Evolutionary conservation across 176 grass and related monocot species (phyloP).

Genomic region (Eleusine coracana): DNA sequence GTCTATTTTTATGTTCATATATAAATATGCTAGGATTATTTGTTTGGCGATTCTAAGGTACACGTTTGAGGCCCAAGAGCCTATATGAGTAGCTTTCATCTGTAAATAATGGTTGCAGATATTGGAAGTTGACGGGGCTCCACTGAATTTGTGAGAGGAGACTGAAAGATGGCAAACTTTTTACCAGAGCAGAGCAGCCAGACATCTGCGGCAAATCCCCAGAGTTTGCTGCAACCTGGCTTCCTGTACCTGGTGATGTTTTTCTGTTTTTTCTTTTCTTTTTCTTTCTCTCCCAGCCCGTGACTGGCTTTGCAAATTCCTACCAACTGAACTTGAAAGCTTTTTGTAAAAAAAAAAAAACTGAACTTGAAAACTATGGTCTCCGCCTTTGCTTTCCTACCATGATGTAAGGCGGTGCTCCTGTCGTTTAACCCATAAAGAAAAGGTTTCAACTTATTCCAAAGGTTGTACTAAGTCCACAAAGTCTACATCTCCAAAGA

Average conservation of each 20-base stretch:
- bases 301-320: too few species aligned
- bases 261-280: too few species aligned
- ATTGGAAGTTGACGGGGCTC: constrained; percentile 32
- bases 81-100: constrained; percentile 30
- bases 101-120: constrained; percentile 60
- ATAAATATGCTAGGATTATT: constrained; percentile 50
- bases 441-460: background rate
- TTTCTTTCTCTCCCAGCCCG: too few species aligned
- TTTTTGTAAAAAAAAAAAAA: too few species aligned
- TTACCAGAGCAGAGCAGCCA: background rate
- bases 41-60: constrained; percentile 44
- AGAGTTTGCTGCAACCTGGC: background rate
- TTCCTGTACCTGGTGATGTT: background rate
- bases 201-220: background rate
- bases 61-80: constrained; percentile 28
- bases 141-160: constrained; percentile 29
- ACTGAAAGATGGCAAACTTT: background rate
- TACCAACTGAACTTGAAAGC: background rate
- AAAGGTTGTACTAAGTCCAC: background rate
- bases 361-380: too few species aligned
- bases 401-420: too few species aligned
- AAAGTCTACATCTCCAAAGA: too few species aligned
- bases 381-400: too few species aligned
- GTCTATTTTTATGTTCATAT: constrained; percentile 46
- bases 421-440: background rate